These are phyloP conservation scores for Eucalyptus urophylla DNA, from an alignment of 345 rosid genomes.

Conservation along the genomic window DNA sequence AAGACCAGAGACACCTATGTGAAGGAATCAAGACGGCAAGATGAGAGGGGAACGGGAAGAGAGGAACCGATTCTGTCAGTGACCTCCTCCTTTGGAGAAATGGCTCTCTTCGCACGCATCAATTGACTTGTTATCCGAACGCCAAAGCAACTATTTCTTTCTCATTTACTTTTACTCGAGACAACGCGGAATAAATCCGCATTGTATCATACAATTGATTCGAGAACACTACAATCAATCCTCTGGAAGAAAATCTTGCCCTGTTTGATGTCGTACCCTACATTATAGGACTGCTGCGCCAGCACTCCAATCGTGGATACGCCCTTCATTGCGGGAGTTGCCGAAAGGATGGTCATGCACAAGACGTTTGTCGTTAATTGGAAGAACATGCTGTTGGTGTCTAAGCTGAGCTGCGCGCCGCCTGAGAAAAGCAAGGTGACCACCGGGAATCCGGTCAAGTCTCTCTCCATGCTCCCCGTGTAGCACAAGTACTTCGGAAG, in stretches of 20 bases:
- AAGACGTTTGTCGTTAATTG: constrained; percentile 3
- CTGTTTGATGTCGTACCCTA: constrained; percentile 16
- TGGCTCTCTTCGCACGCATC: neutral
- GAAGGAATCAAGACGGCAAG: neutral
- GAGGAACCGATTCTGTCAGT: no score
- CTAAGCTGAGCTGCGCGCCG: constrained; percentile 27
- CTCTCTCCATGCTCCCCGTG: constrained; percentile 4
- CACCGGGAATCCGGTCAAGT: constrained; percentile 21
- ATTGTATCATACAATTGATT: neutral
- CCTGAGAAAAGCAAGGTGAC: constrained; percentile 26
- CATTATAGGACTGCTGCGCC: constrained; percentile 32
- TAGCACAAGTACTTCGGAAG: constrained; percentile 14
- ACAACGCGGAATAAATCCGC: no score
- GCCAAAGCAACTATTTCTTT: neutral
- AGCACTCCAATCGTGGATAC: constrained; percentile 17
- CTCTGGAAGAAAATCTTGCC: constrained; percentile 14
- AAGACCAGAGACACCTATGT: neutral
- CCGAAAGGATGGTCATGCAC: constrained; percentile 22
- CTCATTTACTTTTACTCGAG: neutral
- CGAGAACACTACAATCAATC: constrained; percentile 25
- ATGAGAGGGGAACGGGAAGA: neutral
- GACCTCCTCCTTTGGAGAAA: neutral
- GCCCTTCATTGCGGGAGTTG: neutral
- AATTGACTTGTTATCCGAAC: neutral
- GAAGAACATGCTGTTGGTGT: constrained; percentile 22